Evolutionary conservation across 495 filamentous ascomycete genomes (phyloP).

Genomic region (Cercophora scortea): DNA sequence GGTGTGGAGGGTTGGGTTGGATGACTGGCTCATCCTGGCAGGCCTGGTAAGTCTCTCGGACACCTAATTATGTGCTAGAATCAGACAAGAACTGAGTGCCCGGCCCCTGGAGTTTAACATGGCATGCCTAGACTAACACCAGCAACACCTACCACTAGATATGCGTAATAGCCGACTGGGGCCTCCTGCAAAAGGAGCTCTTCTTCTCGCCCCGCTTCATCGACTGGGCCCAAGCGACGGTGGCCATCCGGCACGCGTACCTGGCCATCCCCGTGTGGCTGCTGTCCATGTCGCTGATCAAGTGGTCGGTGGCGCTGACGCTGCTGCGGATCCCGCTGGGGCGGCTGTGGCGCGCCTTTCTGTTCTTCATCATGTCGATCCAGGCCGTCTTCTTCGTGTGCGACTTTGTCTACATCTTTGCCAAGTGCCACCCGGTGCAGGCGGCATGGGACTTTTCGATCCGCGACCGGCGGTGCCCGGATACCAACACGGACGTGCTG

Average conservation of each 20-base stretch:
- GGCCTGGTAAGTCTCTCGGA: constrained; percentile 5
- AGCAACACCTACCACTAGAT: neutral
- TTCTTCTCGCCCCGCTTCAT: neutral
- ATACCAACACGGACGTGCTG: neutral
- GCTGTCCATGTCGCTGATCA: constrained; percentile 14
- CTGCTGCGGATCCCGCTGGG: constrained; percentile 10
- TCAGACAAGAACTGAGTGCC: no score
- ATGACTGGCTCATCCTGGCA: constrained; percentile 10
- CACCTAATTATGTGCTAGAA: neutral
- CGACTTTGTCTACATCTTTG: constrained; percentile 9
- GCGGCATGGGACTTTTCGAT: constrained; percentile 11
- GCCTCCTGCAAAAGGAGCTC: constrained; percentile 2
- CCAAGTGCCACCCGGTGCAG: constrained; percentile 9
- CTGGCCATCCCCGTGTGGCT: constrained; percentile 12
- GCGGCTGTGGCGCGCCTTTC: neutral
- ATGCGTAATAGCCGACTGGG: constrained; percentile 10
- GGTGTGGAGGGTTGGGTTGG: constrained; percentile 11
- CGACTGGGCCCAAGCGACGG: neutral
- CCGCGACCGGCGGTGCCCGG: neutral
- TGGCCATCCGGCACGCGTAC: constrained; percentile 3
- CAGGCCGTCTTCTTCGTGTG: constrained; percentile 5
- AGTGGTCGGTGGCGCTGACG: constrained; percentile 11
- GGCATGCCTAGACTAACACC: no score
- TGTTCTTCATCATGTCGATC: constrained; percentile 3
- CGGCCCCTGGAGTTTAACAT: no score